These are phyloP conservation scores for Cladosporium velox DNA, from an alignment of 2,329 filamentous ascomycete species.

Conservation along the genomic window DNA sequence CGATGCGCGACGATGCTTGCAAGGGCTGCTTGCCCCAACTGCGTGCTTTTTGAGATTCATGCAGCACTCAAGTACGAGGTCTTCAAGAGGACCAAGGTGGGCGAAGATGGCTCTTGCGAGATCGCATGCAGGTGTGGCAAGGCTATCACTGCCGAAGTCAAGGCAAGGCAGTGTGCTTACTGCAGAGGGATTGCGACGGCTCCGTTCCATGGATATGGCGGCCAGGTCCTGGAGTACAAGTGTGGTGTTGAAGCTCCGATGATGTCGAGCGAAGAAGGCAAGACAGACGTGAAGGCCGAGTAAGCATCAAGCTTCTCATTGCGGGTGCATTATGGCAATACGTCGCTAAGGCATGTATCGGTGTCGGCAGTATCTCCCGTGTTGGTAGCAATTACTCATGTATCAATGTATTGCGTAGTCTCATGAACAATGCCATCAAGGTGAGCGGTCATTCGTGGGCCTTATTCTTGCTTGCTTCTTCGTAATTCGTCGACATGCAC, in stretches of 20 bases:
- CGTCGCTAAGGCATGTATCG: background rate
- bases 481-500: background rate
- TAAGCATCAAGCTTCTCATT: background rate
- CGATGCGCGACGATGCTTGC: background rate
- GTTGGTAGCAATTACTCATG: background rate
- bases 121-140: background rate
- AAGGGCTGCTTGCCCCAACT: background rate
- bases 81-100: background rate
- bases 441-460: background rate
- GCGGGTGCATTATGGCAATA: background rate
- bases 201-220: background rate
- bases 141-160: background rate
- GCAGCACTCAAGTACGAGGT: background rate
- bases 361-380: background rate
- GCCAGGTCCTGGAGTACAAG: background rate
- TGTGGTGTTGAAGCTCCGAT: background rate
- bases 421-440: background rate
- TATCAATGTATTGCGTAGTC: background rate
- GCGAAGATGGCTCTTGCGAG: background rate
- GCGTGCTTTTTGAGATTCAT: background rate
- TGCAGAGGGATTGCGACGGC: background rate
- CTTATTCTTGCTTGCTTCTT: background rate
- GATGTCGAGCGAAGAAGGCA: background rate
- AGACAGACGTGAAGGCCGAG: background rate
- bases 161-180: slow-evolving; percentile 1